phyloP scores from a whole-genome alignment of 805 yeast genomes.

The Gaillardinia entomophila region DNA sequence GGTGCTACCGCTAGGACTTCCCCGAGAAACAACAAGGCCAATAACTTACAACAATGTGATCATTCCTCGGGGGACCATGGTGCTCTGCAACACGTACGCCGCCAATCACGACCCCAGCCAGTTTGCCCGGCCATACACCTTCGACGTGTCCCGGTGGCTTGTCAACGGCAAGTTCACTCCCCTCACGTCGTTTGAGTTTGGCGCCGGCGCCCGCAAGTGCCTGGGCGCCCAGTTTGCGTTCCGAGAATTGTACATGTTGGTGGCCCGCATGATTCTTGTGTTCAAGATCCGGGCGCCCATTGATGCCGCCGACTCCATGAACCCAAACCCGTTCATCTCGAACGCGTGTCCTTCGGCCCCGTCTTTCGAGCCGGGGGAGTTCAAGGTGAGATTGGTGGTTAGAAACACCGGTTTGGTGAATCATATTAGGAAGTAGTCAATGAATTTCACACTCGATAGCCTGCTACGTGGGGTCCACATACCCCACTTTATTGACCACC shows the following conservation, averaged over 20 bases:
- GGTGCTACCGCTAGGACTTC: conserved; percentile 63
- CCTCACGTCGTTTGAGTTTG: conserved; percentile 51
- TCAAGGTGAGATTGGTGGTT: conserved; percentile 20
- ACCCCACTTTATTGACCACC: conserved; percentile 53
- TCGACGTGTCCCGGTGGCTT: conserved; percentile 52
- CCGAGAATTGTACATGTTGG: conserved; percentile 56
- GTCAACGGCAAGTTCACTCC: conserved; percentile 9
- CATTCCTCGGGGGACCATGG: conserved; percentile 52
- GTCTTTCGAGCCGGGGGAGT: conserved; percentile 55
- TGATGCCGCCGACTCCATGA: conserved; percentile 27
- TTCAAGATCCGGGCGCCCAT: conserved; percentile 45
- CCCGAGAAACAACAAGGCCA: conserved; percentile 52
- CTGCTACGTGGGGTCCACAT: conserved; percentile 43
- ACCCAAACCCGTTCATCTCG: conserved; percentile 44
- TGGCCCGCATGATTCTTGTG: conserved; percentile 46
- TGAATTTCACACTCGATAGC: neutral
- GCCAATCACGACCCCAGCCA: conserved; percentile 56
- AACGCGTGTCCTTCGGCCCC: conserved; percentile 53
- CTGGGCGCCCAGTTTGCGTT: conserved; percentile 61
- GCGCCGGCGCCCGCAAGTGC: conserved; percentile 70
- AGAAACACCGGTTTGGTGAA: too few species aligned
- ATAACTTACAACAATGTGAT: conserved; percentile 32
- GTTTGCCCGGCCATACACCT: conserved; percentile 40
- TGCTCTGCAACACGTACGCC: conserved; percentile 64
- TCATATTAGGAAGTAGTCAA: conserved; percentile 2